These are phyloP conservation scores for Huntiella savannae DNA, from an alignment of 2,329 filamentous ascomycete species.

Conservation along the genomic window DNA sequence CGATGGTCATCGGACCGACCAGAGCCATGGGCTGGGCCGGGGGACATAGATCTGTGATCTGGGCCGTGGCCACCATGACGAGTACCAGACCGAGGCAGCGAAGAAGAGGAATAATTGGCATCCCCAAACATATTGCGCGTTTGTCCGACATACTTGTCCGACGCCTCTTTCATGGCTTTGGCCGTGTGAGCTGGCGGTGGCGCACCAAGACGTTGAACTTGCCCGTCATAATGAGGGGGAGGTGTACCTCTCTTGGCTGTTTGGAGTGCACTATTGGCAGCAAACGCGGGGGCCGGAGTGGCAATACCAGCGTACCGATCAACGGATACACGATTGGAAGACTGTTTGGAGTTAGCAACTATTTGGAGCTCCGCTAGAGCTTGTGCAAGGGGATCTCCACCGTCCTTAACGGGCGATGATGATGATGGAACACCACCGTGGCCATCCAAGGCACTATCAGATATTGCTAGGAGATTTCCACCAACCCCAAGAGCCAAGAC, in stretches of 20 bases:
- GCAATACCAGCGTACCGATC: slow-evolving; percentile 88
- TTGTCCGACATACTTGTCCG: slow-evolving; percentile 70
- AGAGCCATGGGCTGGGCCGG: slow-evolving; percentile 33
- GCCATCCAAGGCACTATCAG: slow-evolving; percentile 20
- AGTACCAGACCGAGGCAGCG: slow-evolving; percentile 22
- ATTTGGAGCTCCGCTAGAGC: slow-evolving; percentile 86
- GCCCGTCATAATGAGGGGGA: slow-evolving; percentile 69
- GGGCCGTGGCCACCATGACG: slow-evolving; percentile 41
- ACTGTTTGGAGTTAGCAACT: slow-evolving; percentile 51
- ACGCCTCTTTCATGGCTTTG: slow-evolving; percentile 87
- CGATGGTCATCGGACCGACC: slow-evolving; percentile 6
- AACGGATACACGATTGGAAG: slow-evolving; percentile 70
- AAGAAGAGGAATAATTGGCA: slow-evolving; percentile 8
- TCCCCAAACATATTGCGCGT: slow-evolving; percentile 58
- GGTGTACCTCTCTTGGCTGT: slow-evolving; percentile 54
- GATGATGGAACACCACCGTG: neutral
- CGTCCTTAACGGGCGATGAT: slow-evolving; percentile 22
- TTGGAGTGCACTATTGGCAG: slow-evolving; percentile 23
- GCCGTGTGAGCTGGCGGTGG: slow-evolving; percentile 85
- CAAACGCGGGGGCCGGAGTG: slow-evolving; percentile 47
- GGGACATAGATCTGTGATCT: slow-evolving; percentile 43
- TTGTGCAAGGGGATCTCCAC: slow-evolving; percentile 73
- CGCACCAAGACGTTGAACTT: slow-evolving; percentile 62
- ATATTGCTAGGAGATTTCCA: slow-evolving; percentile 88
- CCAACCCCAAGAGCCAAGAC: slow-evolving; percentile 88